phyloP scores from a whole-genome alignment of 345 rosid genomes.

The Gossypium arboreum region DNA sequence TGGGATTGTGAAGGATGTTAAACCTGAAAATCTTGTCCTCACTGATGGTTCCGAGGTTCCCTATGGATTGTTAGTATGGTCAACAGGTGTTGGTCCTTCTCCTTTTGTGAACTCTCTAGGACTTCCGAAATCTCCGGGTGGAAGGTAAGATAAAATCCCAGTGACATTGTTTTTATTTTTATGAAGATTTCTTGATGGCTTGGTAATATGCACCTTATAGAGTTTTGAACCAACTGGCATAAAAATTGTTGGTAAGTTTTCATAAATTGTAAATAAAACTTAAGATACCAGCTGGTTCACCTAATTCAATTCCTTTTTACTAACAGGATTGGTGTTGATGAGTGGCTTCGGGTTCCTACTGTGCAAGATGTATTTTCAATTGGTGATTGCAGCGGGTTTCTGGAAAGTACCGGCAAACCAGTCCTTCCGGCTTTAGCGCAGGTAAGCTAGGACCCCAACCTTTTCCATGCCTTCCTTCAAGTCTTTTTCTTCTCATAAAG shows the following conservation, averaged over 20 bases:
- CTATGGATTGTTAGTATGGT: constrained; percentile 88
- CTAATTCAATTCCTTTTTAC: neutral
- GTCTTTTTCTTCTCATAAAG: neutral
- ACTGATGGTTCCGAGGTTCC: constrained; percentile 85
- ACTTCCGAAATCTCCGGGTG: constrained; percentile 86
- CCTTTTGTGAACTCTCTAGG: constrained; percentile 59
- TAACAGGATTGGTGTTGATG: constrained; percentile 78
- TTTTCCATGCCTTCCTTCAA: neutral
- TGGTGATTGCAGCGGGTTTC: constrained; percentile 95
- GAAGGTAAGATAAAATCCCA: constrained; percentile 49
- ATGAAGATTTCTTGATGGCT: neutral
- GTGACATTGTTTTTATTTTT: neutral
- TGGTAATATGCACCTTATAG: neutral
- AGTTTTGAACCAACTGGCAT: neutral
- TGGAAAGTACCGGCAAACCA: constrained; percentile 73
- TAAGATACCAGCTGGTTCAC: neutral
- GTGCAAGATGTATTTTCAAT: constrained; percentile 76
- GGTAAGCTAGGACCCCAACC: constrained; percentile 29
- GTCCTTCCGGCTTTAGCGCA: constrained; percentile 97
- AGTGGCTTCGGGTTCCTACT: constrained; percentile 84
- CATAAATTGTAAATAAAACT: neutral
- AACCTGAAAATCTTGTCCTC: constrained; percentile 68
- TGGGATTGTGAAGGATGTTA: constrained; percentile 85
- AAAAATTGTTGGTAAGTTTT: neutral
- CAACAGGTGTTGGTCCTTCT: constrained; percentile 94